phyloP scores from a whole-genome alignment of 192 early-diverging fungal species.

The Backusella westeae region DNA sequence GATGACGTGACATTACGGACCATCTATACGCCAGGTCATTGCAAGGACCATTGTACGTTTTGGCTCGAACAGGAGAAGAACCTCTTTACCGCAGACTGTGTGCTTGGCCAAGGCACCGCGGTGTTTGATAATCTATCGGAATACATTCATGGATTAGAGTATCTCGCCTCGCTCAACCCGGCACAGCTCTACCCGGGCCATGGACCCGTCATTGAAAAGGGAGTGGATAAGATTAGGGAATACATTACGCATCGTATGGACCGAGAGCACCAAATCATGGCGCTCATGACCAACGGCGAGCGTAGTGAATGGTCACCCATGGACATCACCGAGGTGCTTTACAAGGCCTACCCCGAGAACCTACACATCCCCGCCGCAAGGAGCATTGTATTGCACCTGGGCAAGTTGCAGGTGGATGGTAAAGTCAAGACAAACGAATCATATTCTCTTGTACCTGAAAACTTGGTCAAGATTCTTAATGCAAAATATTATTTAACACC shows the following conservation, averaged over 20 bases:
- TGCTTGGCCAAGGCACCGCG: constrained; percentile 82
- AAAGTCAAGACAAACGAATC: background rate
- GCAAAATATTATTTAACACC: background rate
- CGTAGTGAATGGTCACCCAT: constrained; percentile 31
- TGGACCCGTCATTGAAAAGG: constrained; percentile 73
- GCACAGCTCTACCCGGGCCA: constrained; percentile 61
- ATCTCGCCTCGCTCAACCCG: constrained; percentile 42
- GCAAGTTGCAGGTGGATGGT: constrained; percentile 52
- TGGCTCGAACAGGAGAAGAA: constrained; percentile 62
- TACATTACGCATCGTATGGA: constrained; percentile 78
- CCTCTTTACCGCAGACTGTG: constrained; percentile 78
- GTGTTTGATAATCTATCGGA: constrained; percentile 70
- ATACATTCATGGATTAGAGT: constrained; percentile 68
- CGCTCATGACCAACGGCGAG: constrained; percentile 28
- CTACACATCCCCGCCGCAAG: constrained; percentile 51
- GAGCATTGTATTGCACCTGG: constrained; percentile 51
- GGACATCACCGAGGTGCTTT: constrained; percentile 55
- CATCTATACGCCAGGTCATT: constrained; percentile 81
- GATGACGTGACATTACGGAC: constrained; percentile 61
- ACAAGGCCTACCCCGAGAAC: constrained; percentile 49
- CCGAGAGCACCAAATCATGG: constrained; percentile 75
- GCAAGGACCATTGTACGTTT: constrained; percentile 75
- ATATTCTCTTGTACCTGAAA: background rate
- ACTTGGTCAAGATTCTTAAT: background rate
- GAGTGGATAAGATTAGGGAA: constrained; percentile 58